Evolutionary conservation across 805 yeast species (phyloP), one percentile per base, ranked within the genome.

Genomic region (Starmerella etchellsii): DNA sequence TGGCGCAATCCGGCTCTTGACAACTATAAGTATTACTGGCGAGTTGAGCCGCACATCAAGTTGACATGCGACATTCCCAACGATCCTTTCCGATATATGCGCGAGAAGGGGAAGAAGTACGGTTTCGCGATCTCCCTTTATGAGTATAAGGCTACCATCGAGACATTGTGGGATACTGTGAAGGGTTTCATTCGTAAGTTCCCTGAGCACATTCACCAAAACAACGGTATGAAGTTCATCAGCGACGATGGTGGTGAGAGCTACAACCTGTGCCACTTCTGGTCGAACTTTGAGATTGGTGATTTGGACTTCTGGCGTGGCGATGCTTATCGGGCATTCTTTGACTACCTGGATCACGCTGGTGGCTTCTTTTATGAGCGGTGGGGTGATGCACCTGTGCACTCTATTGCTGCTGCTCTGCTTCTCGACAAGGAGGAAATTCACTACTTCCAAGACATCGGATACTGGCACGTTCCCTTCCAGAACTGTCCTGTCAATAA

Each of bases 311-410:
- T 81, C 46, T 77, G 76, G 71, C 65, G 84, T 49, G 64, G 73
- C 0, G 58, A 66, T 28, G 66, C 69, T 18, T 81, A 79, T 60
- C 64, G 67, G 34, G 64, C 68, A 8, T 79, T 70, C 60, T 81
- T 81, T 56, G 65, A 78, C 19, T 63, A 63, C 55, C 63, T 81
- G 34, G 94, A 81, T 55, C 44, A 59, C 35, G 57, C 71, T 2
- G 93, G 93, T 42, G 94, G 93, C 1, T 81, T 81, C 57, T 81
- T 73, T 58, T 80, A 81, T 55, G 91, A 83, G 62, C 68, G 95
- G 50, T 83, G 94, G 94, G 95, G 95, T 18, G 95, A 83, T 61
- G 94, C 94, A 0, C 94, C 94, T 3, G 73, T 82, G n/a, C 94
- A 82, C 61, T 73, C 93, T 1, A 68, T 82, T 37, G 93, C 81